phyloP scores from a whole-genome alignment of 202 grass and related monocot genomes.

The Zizania palustris region DNA sequence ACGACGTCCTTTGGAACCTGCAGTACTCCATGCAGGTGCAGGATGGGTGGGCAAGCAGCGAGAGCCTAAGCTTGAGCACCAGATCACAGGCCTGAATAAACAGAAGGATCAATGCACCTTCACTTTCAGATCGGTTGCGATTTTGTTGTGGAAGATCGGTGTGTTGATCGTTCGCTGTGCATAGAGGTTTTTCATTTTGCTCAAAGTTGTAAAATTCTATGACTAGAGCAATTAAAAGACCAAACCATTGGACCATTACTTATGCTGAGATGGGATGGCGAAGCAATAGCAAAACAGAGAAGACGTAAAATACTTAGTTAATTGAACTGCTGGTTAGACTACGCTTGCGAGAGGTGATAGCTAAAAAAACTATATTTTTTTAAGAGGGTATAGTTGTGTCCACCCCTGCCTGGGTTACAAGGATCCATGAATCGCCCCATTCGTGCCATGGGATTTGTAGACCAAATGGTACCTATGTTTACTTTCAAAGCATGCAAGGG shows the following conservation, averaged over 20 bases:
- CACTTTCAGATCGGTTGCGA: background rate
- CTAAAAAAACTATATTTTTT: too few species aligned
- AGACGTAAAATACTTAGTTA: too few species aligned
- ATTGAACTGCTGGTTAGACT: too few species aligned
- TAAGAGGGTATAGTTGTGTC: too few species aligned
- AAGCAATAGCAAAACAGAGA: too few species aligned
- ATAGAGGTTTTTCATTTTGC: background rate
- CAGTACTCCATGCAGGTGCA: slow-evolving; percentile 95
- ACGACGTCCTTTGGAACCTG: slow-evolving; percentile 92
- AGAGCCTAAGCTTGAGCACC: slow-evolving; percentile 62
- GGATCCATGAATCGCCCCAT: too few species aligned
- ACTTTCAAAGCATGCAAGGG: too few species aligned
- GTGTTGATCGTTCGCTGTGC: background rate
- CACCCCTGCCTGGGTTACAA: too few species aligned
- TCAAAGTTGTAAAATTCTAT: background rate
- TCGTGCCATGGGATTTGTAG: too few species aligned
- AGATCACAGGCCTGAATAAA: slow-evolving; percentile 27
- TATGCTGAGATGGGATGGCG: background rate
- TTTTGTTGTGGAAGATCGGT: background rate
- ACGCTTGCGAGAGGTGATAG: too few species aligned
- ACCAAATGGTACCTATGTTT: too few species aligned
- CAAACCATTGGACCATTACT: background rate
- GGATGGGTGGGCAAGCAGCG: slow-evolving; percentile 89
- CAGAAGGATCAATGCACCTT: background rate
- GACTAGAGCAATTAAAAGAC: slow-evolving; percentile 4